These are phyloP conservation scores for Moesziomyces parantarcticus DNA, from an alignment of 1,284 basidiomycete species.

Conservation along the genomic window DNA sequence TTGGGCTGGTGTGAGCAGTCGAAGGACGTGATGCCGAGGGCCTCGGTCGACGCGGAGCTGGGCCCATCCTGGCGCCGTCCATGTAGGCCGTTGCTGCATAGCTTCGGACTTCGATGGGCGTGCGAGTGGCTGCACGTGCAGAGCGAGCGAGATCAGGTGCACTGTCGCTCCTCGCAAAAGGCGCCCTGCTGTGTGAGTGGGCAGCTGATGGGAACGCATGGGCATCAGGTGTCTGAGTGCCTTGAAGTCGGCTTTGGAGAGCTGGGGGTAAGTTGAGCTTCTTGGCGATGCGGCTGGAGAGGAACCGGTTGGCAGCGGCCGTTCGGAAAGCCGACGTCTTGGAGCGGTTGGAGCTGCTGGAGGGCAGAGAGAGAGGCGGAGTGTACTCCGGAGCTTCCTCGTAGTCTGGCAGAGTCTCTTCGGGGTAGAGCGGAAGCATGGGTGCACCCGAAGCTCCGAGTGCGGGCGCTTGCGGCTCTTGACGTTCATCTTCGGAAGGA, in stretches of 20 bases:
- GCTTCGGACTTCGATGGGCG: conserved; percentile 30
- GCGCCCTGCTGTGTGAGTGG: conserved; percentile 1
- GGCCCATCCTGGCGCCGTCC: conserved; percentile 42
- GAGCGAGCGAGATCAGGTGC: conserved; percentile 23
- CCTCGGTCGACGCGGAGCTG: conserved; percentile 17
- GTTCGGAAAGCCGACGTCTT: conserved; percentile 29
- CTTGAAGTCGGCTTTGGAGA: conserved; percentile 34
- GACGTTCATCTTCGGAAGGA: not conserved
- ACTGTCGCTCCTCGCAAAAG: conserved; percentile 40
- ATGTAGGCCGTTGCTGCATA: conserved; percentile 36
- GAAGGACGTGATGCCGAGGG: conserved; percentile 17
- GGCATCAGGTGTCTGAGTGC: conserved; percentile 22
- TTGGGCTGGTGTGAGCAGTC: conserved; percentile 11
- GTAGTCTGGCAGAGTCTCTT: conserved; percentile 32
- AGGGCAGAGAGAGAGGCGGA: conserved; percentile 23
- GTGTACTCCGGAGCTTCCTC: conserved; percentile 44
- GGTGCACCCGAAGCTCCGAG: conserved; percentile 7
- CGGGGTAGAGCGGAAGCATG: conserved; percentile 38
- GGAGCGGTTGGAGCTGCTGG: conserved; percentile 19
- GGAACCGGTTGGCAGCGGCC: conserved; percentile 41
- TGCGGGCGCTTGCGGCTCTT: not conserved
- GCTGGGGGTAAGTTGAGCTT: conserved; percentile 37
- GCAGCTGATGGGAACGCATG: not conserved
- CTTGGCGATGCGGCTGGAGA: conserved; percentile 40
- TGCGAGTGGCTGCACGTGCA: conserved; percentile 3